Conservation (phyloP, 129 eudicot species). For the Flaveria brownii region DNA sequence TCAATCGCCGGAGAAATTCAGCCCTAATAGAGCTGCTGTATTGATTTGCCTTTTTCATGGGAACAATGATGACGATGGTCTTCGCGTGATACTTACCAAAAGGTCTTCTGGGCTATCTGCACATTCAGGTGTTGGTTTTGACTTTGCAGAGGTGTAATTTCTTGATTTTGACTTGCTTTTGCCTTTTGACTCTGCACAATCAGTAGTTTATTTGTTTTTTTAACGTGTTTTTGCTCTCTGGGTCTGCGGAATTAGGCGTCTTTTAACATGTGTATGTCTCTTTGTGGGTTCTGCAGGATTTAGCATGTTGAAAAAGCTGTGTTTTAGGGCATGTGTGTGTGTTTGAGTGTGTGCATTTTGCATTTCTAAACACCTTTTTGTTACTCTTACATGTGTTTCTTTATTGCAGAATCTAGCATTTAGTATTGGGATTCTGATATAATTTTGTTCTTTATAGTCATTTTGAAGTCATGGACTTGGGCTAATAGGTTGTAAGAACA, state of each 20-base stretch:
- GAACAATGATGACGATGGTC: slow-evolving; percentile 44
- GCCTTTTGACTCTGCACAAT: not conserved
- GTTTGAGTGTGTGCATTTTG: not conserved
- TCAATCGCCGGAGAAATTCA: slow-evolving; percentile 43
- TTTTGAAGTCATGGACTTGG: not conserved
- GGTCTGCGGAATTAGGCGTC: not conserved
- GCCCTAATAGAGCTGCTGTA: slow-evolving; percentile 78
- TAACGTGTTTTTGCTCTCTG: not conserved
- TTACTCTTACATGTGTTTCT: not conserved
- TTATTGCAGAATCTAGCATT: not conserved
- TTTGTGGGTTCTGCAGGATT: not conserved
- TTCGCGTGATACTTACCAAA: slow-evolving; percentile 82
- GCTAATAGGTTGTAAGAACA: not conserved
- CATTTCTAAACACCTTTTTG: no score
- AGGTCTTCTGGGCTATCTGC: slow-evolving; percentile 74
- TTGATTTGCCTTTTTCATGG: slow-evolving; percentile 76
- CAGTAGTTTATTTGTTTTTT: not conserved
- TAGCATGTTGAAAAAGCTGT: slow-evolving; percentile 13
- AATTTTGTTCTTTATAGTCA: not conserved
- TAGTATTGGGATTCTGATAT: not conserved
- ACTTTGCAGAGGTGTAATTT: not conserved
- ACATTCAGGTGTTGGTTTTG: slow-evolving; percentile 57
- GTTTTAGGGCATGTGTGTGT: not conserved
- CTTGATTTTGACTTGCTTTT: slow-evolving; percentile 7
- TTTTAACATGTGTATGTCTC: not conserved